These are phyloP conservation scores for Penicillium ucsense DNA, from an alignment of 495 filamentous ascomycete species.

Conservation along the genomic window DNA sequence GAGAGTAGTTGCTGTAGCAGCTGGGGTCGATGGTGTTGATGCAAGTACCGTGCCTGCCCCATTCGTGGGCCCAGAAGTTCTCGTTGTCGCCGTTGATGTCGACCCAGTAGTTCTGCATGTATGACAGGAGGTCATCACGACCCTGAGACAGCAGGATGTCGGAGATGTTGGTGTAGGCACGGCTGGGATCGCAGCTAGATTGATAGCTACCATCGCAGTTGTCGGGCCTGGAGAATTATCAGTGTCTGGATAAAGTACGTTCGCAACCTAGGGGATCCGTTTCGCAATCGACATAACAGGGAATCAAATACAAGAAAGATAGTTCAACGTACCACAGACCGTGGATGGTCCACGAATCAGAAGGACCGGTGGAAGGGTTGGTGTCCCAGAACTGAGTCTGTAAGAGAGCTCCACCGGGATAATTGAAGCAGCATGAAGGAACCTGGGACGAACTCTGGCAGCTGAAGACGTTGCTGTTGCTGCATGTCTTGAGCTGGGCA, in stretches of 20 bases:
- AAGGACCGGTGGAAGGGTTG: slow-evolving; percentile 50
- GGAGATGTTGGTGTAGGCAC: slow-evolving; percentile 58
- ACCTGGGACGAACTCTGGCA: slow-evolving; percentile 28
- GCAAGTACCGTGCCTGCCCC: slow-evolving; percentile 65
- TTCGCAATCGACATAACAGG: too few relatives aligned
- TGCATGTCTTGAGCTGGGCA: slow-evolving; percentile 19
- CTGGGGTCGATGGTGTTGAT: slow-evolving; percentile 53
- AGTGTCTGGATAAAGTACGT: neutral
- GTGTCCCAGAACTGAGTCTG: slow-evolving; percentile 81
- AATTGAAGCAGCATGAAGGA: slow-evolving; percentile 68
- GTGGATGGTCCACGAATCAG: slow-evolving; percentile 75
- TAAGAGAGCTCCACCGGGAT: slow-evolving; percentile 62
- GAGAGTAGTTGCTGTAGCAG: slow-evolving; percentile 61
- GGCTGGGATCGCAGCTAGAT: slow-evolving; percentile 52
- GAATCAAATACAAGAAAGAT: too few relatives aligned
- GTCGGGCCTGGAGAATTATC: slow-evolving; percentile 47
- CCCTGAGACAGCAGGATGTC: slow-evolving; percentile 48
- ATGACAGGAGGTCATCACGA: slow-evolving; percentile 47
- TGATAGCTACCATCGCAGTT: slow-evolving; percentile 71
- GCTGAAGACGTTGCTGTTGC: slow-evolving; percentile 22
- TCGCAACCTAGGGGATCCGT: neutral
- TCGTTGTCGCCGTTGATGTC: slow-evolving; percentile 49
- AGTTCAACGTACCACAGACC: slow-evolving; percentile 50
- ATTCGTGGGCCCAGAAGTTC: slow-evolving; percentile 71
- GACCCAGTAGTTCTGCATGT: slow-evolving; percentile 70